Conservation (phyloP, 2,329 filamentous ascomycete genomes). For the Fusarium sp. region DNA sequence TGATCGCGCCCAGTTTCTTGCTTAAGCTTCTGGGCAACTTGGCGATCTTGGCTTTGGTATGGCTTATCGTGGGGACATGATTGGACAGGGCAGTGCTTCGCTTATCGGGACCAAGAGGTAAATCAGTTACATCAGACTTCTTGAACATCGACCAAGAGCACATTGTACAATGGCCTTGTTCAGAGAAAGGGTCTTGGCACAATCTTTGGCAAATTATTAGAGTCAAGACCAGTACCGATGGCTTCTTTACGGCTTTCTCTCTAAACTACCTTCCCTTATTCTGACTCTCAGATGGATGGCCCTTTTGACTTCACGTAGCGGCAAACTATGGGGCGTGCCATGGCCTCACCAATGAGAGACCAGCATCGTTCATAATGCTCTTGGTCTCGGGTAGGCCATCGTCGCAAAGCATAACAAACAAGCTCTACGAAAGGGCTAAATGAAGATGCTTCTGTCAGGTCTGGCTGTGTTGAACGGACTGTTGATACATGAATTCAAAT, state of each 20-base stretch:
- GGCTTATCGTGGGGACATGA: neutral
- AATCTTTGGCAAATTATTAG: fast-evolving
- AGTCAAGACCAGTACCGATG: too few species aligned
- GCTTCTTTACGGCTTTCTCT: neutral
- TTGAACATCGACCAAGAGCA: too few species aligned
- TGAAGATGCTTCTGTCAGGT: neutral
- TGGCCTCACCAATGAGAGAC: neutral
- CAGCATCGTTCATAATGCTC: too few species aligned
- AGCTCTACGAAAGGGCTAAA: too few species aligned
- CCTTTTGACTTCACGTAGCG: neutral
- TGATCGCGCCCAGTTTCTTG: neutral
- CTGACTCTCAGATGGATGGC: too few species aligned
- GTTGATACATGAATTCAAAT: too few species aligned
- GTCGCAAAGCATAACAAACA: neutral
- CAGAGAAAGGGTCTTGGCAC: too few species aligned
- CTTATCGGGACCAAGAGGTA: neutral
- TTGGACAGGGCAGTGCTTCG: neutral
- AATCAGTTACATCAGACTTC: neutral
- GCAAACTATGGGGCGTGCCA: neutral
- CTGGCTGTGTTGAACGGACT: too few species aligned
- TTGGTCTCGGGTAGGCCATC: neutral
- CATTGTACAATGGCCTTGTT: neutral
- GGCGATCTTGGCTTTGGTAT: slow-evolving; percentile 4
- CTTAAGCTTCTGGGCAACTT: slow-evolving; percentile 6
- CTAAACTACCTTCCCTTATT: too few species aligned